Evolutionary conservation across 2,329 filamentous ascomycete genomes (phyloP), one percentile per base, ranked within the genome.

Genomic region (Trichothecium roseum): DNA sequence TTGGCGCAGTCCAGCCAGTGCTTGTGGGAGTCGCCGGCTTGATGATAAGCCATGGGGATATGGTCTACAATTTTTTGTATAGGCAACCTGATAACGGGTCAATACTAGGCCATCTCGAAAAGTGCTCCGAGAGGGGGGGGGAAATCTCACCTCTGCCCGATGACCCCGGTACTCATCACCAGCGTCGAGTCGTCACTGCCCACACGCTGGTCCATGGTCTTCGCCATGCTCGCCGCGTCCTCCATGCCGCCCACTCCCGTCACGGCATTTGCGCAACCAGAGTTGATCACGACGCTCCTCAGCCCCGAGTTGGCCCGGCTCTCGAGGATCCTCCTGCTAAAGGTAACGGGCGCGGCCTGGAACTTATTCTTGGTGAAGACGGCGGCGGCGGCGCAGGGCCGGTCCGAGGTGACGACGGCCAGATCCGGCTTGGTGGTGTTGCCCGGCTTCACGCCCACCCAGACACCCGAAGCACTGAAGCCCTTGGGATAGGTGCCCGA

Each of bases 291-390:
- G 18, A 98, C 79, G 36, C 83, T 83, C 41, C 81, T 73, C 37
- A 96, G 72, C 2, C 82, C 84, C 10, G 71, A 57, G 39, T 85
- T 83, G 32, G 69, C 64, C 46, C 76, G 74, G 44, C 67, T 68
- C 54, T 77, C 68, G 26, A 94, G 63, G 40, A 88, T 74, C 38
- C 81, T 69, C 43, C 78, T 72, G 57, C 83, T 89, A 41, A 94
- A 83, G 20, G 84, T 86, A 30, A 98, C 89, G 5, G 91, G 91
- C 9, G 91, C 91, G 14, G 91, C 91, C 61, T 95, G 88, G 64
- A 98, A 98, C 59, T 89, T 88, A 66, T 98, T 98, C 60, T 87
- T 93, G 37, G 91, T 98, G 64, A 96, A 95, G 31, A 96, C 88
- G 6, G 87, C 91, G 1, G 88, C 86, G 8, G 82, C 88, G 6